Evolutionary conservation across 352 stramenopile genomes (phyloP).

Genomic region (Lagenidium giganteum): DNA sequence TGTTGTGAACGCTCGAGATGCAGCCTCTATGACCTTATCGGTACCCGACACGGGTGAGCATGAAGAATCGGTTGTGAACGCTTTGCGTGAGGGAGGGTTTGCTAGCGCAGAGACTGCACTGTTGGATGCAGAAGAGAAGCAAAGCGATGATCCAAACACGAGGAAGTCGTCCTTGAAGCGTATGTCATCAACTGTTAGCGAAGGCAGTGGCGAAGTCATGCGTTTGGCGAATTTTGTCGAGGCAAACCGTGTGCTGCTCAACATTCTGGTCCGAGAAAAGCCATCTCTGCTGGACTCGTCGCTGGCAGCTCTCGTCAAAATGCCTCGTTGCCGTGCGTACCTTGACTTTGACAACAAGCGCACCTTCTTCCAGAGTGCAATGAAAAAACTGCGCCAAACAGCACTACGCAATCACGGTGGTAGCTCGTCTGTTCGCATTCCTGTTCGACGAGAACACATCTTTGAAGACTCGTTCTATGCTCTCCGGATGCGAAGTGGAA

Average conservation of each 20-base stretch:
- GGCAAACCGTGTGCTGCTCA: conserved; percentile 95
- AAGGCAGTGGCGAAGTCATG: conserved; percentile 63
- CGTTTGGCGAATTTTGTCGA: conserved; percentile 92
- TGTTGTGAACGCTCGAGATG: conserved; percentile 93
- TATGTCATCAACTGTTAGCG: conserved; percentile 32
- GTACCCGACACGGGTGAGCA: conserved; percentile 69
- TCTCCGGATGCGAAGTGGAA: conserved; percentile 93
- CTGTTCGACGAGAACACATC: conserved; percentile 93
- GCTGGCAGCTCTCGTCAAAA: conserved; percentile 94
- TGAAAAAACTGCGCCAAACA: conserved; percentile 87
- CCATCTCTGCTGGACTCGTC: conserved; percentile 95
- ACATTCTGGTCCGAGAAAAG: conserved; percentile 96
- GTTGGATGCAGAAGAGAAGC: conserved; percentile 11
- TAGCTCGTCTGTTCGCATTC: conserved; percentile 85
- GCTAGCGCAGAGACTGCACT: conserved; percentile 20
- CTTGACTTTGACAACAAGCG: conserved; percentile 99
- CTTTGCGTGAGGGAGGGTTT: conserved; percentile 59
- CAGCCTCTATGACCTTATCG: conserved; percentile 66
- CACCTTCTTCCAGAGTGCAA: conserved; percentile 96
- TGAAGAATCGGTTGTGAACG: conserved; percentile 75
- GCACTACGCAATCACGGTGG: conserved; percentile 85
- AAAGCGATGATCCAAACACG: conserved; percentile 17
- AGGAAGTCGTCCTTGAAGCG: conserved; percentile 25
- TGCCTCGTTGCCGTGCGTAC: conserved; percentile 92
- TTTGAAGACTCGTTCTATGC: conserved; percentile 99